phyloP scores from a whole-genome alignment of 305 asterid species.

The Solanum hybrid region DNA sequence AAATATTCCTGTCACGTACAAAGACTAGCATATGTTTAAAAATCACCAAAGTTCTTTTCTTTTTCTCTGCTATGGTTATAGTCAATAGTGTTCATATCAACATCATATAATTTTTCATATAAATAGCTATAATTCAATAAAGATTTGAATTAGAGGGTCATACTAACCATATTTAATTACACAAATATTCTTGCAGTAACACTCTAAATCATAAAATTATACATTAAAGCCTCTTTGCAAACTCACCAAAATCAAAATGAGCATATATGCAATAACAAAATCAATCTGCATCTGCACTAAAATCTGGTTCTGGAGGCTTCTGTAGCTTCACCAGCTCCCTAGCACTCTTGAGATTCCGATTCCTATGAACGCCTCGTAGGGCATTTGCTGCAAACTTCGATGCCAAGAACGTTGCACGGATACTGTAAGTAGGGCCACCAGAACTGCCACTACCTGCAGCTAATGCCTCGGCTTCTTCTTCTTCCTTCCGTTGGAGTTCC shows the following conservation, averaged over 20 bases:
- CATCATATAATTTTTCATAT: background rate
- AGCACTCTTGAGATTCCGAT: slow-evolving; percentile 80
- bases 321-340: slow-evolving; percentile 82
- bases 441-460: slow-evolving; percentile 33
- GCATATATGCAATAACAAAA: background rate
- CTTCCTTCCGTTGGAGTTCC: slow-evolving; percentile 76
- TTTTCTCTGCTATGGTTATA: background rate
- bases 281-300: slow-evolving; percentile 82
- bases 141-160: background rate
- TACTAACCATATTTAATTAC: background rate
- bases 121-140: background rate
- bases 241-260: background rate
- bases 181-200: background rate
- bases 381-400: slow-evolving; percentile 94
- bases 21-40: background rate
- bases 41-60: background rate
- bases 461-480: slow-evolving; percentile 36
- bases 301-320: slow-evolving; percentile 98
- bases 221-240: slow-evolving; percentile 6
- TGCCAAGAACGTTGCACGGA: slow-evolving; percentile 85
- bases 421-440: slow-evolving; percentile 61
- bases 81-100: background rate
- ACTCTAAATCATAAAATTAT: slow-evolving; percentile 5
- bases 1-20: background rate
- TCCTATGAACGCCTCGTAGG: slow-evolving; percentile 85